These are phyloP conservation scores for Backusella macrospora DNA, from an alignment of 192 early-diverging fungal species.

Conservation along the genomic window DNA sequence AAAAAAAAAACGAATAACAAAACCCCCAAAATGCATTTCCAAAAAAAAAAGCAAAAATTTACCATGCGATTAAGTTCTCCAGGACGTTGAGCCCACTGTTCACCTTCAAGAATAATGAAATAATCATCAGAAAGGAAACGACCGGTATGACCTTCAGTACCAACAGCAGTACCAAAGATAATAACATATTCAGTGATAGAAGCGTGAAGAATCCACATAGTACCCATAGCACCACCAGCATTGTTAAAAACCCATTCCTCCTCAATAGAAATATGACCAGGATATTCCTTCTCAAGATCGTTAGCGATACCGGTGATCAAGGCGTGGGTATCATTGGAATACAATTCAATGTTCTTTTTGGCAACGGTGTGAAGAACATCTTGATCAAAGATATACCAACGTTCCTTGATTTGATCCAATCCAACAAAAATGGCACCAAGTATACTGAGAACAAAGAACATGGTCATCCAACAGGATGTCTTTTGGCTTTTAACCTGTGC, in stretches of 20 bases:
- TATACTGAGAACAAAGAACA: slow-evolving; percentile 31
- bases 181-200: slow-evolving; percentile 53
- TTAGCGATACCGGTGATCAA: slow-evolving; percentile 40
- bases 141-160: slow-evolving; percentile 52
- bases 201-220: slow-evolving; percentile 50
- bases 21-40: no score
- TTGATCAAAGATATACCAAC: slow-evolving; percentile 46
- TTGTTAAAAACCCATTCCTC: slow-evolving; percentile 56
- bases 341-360: slow-evolving; percentile 38
- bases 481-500: neutral
- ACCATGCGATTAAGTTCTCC: slow-evolving; percentile 44
- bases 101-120: slow-evolving; percentile 50
- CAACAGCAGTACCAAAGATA: slow-evolving; percentile 50
- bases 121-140: slow-evolving; percentile 49
- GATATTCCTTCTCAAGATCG: slow-evolving; percentile 40
- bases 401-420: slow-evolving; percentile 40
- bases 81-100: slow-evolving; percentile 48
- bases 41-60: neutral
- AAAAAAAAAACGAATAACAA: no score
- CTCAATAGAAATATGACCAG: slow-evolving; percentile 41
- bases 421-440: slow-evolving; percentile 43
- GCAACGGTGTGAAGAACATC: slow-evolving; percentile 39
- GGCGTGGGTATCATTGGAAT: slow-evolving; percentile 38
- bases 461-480: slow-evolving; percentile 20
- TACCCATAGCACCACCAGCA: slow-evolving; percentile 52